Evolutionary conservation across 2,329 filamentous ascomycete species (phyloP), one percentile per base, ranked within the genome.

Genomic region (Neonectria magnoliae): DNA sequence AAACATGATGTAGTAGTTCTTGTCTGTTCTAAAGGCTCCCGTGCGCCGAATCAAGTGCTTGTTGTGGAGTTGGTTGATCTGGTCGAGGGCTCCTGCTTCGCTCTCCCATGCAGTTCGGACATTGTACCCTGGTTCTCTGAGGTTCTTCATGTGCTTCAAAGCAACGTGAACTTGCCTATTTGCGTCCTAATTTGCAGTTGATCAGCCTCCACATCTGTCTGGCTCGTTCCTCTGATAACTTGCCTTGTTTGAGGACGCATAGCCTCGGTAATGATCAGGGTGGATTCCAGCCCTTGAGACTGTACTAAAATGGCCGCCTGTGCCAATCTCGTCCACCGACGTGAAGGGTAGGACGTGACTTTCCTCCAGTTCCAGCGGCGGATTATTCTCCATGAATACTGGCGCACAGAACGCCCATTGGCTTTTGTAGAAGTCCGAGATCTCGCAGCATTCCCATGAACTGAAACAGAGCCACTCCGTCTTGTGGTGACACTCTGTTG

Each of bases 221-320:
- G n/a, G n/a, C n/a, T n/a, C n/a, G n/a, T n/a, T n/a, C n/a, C n/a
- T n/a, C n/a, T 2, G 36, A 13, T 1, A 7, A 47, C 6, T 50
- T 31, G 8, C 20, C 42, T 16, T 59, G 57, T 25, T 68, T 64
- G 2, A 18, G 63, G 67, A 38, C 68, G 52, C 11, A 16, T 54
- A 1, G 53, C 67, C 13, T 66, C 48, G 1, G 27, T 27, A 2
- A 69, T n/a, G n/a, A n/a, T n/a, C n/a, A n/a, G n/a, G n/a, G n/a
- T n/a, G n/a, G n/a, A n/a, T n/a, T n/a, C n/a, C n/a, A n/a, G n/a
- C n/a, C n/a, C n/a, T n/a, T n/a, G n/a, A n/a, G n/a, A n/a, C 67
- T 0, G 20, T 58, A 27, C 67, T 68, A 20, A 69, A 69, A 14
- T 69, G 57, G 13, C 67, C 66, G 4, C 45, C 63, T 14, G 50